Base-by-base conservation (phyloP, 2,329 filamentous ascomycete species). In the Exophiala phaeomuriformis region DNA sequence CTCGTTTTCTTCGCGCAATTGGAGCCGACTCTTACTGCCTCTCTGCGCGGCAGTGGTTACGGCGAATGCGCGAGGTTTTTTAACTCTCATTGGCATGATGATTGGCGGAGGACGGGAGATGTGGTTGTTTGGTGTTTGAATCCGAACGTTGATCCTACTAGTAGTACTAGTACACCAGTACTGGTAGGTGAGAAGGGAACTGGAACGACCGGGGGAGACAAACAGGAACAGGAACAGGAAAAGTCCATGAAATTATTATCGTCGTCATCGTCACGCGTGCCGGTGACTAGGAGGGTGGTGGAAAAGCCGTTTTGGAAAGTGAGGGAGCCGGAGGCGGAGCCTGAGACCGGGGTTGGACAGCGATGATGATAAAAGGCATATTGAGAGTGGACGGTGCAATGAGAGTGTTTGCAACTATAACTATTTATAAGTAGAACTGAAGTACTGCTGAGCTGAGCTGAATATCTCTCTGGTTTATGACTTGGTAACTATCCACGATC, bases 1-100 rank as follows among this genome's bases (percentile, higher is more conserved):
- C 67, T 76, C 10, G 61, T 72, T 35, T 75, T 83, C 66, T 85
- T 84, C 63, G 74, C 74, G 50, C 77, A 80, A 53, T 65, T 84
- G 47, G 79, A 83, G 63, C 71, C 68, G 0, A 71, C 67, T 4
- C 65, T 84, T 61, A 66, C 64, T 29, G 60, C 61, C 12, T 60
- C 73, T 4, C 66, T 82, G 46, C 68, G 65, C 52, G 64, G 56
- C 3, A 77, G 71, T 27, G 68, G 68, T 31, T 85, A 85, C 64
- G 67, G 61, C 31, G 77, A 82, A 67, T 83, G 80, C 63, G 79
- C 74, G 73, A 72, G 80, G 46, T 76, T 77, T 3, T 82, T 77
- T 66, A 85, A 84, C 62, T 78, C 76, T 32, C 77, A 78, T 55
- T 82, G 76, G 69, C 81, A 84, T 64, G 82, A 84, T 61, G 82